These are phyloP conservation scores for Triticum dicoccoides DNA, from an alignment of 176 grass and related monocot genomes.

Conservation along the genomic window DNA sequence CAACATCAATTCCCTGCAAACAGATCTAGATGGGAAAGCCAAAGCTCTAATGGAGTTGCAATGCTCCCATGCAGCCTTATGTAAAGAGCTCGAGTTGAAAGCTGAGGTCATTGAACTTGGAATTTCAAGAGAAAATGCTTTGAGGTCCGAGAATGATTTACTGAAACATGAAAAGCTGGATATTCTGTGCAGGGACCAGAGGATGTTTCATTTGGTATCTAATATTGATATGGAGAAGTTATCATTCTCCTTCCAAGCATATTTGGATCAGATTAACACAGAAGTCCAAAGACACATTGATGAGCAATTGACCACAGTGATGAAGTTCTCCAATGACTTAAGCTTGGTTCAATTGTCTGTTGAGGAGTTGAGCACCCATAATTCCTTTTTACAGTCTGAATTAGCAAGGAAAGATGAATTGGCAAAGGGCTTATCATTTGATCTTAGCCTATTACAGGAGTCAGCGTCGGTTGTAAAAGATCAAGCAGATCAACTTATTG, in stretches of 20 bases:
- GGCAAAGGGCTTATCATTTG: constrained; percentile 75
- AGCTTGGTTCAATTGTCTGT: constrained; percentile 47
- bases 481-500: constrained; percentile 53
- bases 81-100: constrained; percentile 49
- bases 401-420: constrained; percentile 80
- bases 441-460: constrained; percentile 93
- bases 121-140: constrained; percentile 41
- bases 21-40: constrained; percentile 48
- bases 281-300: constrained; percentile 43
- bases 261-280: constrained; percentile 48
- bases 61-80: constrained; percentile 36
- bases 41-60: constrained; percentile 39
- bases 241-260: constrained; percentile 37
- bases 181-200: constrained; percentile 39
- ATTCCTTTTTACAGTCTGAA: constrained; percentile 62
- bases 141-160: constrained; percentile 46
- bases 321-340: constrained; percentile 59
- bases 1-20: constrained; percentile 34
- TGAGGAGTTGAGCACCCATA: constrained; percentile 48
- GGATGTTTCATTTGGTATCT: constrained; percentile 27
- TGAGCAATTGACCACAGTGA: constrained; percentile 50
- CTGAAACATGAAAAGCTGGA: constrained; percentile 52
- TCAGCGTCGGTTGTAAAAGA: constrained; percentile 73
- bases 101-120: constrained; percentile 23
- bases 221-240: constrained; percentile 36